Percentiles rank a stretch among this genome's conserved stretches.
phyloP scores from a whole-genome alignment of 345 rosid species.

The Eucalyptus regnans region DNA sequence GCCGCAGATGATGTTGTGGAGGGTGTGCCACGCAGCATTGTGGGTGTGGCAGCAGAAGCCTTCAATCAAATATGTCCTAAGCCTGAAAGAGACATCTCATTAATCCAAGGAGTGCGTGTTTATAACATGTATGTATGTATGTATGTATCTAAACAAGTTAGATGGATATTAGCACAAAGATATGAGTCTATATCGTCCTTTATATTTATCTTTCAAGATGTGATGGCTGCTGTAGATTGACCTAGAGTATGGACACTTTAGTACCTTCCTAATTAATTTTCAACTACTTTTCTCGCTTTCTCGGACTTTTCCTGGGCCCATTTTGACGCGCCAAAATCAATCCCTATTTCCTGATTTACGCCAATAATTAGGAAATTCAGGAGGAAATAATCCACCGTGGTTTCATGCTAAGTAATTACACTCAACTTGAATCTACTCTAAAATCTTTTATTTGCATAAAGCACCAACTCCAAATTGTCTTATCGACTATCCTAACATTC shows the following conservation, averaged over 20 bases:
- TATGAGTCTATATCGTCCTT: background rate
- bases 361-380: background rate
- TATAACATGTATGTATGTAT: no score
- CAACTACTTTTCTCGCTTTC: background rate
- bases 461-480: background rate
- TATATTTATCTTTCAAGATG: background rate
- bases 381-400: background rate
- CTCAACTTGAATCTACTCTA: background rate
- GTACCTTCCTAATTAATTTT: background rate
- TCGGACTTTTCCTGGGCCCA: background rate
- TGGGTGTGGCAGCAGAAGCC: slow-evolving; percentile 97
- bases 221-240: background rate
- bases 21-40: slow-evolving; percentile 95
- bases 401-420: background rate
- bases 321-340: background rate
- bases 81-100: slow-evolving; percentile 19
- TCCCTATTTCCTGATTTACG: background rate
- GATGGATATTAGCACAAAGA: background rate
- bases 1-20: slow-evolving; percentile 95
- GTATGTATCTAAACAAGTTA: background rate
- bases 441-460: background rate
- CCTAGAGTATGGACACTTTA: background rate
- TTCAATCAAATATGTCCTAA: slow-evolving; percentile 74
- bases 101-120: background rate
- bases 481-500: background rate